Evolutionary conservation across 1,284 basidiomycete species (phyloP).

Genomic region (Cryptococcus sp.): DNA sequence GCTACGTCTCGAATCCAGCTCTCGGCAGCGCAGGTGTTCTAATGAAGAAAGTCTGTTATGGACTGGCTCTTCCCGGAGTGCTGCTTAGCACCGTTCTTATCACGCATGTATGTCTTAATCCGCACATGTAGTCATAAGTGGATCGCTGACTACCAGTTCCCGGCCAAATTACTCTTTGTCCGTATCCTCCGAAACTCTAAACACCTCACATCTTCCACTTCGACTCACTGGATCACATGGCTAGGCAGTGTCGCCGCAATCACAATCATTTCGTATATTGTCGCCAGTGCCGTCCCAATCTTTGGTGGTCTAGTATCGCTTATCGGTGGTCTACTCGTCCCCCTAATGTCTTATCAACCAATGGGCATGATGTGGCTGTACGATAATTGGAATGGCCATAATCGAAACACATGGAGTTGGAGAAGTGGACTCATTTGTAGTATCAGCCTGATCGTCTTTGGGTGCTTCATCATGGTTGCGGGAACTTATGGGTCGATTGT

Average conservation of each 20-base stretch:
- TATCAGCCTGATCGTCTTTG: constrained; percentile 25
- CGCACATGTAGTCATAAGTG: background rate
- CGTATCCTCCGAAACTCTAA: constrained; percentile 27
- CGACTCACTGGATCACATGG: constrained; percentile 34
- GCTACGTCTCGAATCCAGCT: constrained; percentile 42
- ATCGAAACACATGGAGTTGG: constrained; percentile 1
- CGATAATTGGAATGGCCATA: constrained; percentile 16
- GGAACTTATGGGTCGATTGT: constrained; percentile 34
- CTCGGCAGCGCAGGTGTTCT: constrained; percentile 44
- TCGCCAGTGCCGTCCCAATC: constrained; percentile 31
- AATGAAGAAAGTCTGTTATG: constrained; percentile 32
- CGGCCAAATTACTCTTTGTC: constrained; percentile 35
- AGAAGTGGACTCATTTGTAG: constrained; percentile 21
- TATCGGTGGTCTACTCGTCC: constrained; percentile 14
- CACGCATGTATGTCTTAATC: constrained; percentile 17
- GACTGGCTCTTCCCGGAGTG: constrained; percentile 23
- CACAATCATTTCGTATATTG: constrained; percentile 28
- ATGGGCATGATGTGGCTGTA: constrained; percentile 27
- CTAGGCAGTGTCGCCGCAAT: constrained; percentile 16
- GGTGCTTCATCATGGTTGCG: constrained; percentile 10
- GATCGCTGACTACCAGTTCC: constrained; percentile 3
- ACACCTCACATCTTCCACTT: constrained; percentile 27
- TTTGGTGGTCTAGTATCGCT: constrained; percentile 30
- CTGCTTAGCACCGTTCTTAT: constrained; percentile 25
- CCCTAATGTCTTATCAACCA: background rate